Evolutionary conservation across 495 filamentous ascomycete species (phyloP), one percentile per base, ranked within the genome.

Genomic region (Penicillium goetzii): DNA sequence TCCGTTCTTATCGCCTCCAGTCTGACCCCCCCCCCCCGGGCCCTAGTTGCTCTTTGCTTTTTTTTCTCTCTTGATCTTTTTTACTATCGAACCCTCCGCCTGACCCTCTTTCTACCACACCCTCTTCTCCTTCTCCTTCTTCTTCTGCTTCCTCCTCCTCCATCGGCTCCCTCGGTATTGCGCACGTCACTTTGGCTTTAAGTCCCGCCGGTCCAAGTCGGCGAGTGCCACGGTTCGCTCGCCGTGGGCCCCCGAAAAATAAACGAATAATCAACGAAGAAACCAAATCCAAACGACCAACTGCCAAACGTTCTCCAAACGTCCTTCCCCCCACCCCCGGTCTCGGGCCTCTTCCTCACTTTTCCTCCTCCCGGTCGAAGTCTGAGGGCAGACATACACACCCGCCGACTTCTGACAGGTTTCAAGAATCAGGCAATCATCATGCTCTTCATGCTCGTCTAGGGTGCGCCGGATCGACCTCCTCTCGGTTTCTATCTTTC

Each of bases 211-310:
- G 67, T 69, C 41, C 57, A 61, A 58, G 23, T 51, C 38, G 40
- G 45, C 38, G 32, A 62, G 68, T 67, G 64, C 70, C 70, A 73
- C 65, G 70, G 70, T 71, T 71, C 57, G 36, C 58, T 66, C 15
- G 58, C 63, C 58, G 68, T 60, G 55, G 63, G 33, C 54, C 63
- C 69, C 68, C 64, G 60, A 70, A 58, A 23, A 53, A 53, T 55
- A 60, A 58, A 59, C 56, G 36, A 40, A 40, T 40, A 50, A 41
- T 41, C 15, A 40, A 41, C 38, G 38, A 17, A 41, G 17, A 15
- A n/a, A 15, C 38, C 38, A 41, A 41, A 41, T 14, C 38, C 9
- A 17, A 25, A 21, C 19, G 19, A 21, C 11, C 43, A 47, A 47
- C 19, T 10, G 15, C 43, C 15, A 43, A 43, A 21, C 17, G 38